Evolutionary conservation across 1,139 yeast species (phyloP).

Genomic region (Diutina neorugosa): DNA sequence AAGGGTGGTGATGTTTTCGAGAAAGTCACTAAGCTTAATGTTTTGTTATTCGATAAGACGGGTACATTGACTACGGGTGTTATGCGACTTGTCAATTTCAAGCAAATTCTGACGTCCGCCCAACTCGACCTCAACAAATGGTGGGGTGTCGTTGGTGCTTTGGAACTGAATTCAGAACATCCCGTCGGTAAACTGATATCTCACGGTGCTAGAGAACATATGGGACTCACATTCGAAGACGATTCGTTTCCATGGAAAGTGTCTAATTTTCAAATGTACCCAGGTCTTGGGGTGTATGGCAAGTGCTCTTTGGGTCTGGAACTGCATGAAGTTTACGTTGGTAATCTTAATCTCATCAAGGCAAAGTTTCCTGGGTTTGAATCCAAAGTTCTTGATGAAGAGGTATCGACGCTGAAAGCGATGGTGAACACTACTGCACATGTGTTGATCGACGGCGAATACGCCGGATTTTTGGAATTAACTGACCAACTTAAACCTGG

Average conservation of each 20-base stretch:
- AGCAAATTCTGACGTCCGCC: conserved; percentile 6
- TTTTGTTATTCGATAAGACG: conserved; percentile 84
- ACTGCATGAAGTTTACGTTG: conserved; percentile 33
- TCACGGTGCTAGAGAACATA: conserved; percentile 15
- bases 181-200: conserved; percentile 73
- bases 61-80: conserved; percentile 87
- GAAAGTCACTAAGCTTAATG: conserved; percentile 49
- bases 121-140: conserved; percentile 12
- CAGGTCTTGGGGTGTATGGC: conserved; percentile 63
- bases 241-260: conserved; percentile 20
- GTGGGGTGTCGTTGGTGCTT: conserved; percentile 51
- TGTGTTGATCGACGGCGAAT: conserved; percentile 40
- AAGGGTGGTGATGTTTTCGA: conserved; percentile 92
- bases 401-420: conserved; percentile 10
- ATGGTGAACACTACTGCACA: conserved; percentile 22
- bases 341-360: conserved; percentile 40
- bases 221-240: conserved; percentile 21
- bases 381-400: conserved; percentile 1
- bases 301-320: conserved; percentile 10
- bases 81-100: conserved; percentile 41
- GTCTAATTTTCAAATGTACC: conserved; percentile 34
- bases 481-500: conserved; percentile 62
- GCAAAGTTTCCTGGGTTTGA: conserved; percentile 5
- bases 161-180: conserved; percentile 73
- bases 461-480: conserved; percentile 55